Base-by-base conservation (phyloP, 352 stramenopile species). In the Globisporangium echinulatum region DNA sequence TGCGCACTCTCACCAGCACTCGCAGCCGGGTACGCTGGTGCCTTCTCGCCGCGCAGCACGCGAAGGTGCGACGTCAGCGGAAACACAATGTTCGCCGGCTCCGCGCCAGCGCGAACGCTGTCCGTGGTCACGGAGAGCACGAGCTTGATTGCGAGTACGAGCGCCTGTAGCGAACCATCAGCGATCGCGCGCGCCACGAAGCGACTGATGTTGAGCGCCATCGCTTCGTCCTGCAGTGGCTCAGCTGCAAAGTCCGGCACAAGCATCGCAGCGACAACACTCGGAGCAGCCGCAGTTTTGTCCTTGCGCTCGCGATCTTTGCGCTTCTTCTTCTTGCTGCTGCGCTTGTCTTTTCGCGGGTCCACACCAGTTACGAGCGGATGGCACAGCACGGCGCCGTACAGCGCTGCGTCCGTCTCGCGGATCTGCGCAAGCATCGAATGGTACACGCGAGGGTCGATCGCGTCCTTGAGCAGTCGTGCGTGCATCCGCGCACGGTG, bases 281-380 rank as follows among this genome's bases (percentile, higher is more conserved):
- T 6, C 61, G 10, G 60, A 62, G 43, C 37, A 7, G 33, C 15
- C 70, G 57, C 39, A 37, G 64, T 65, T 46, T 88, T 90, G 13
- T 91, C 79, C 61, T 90, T 92, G 49, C 76, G 75, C 61, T 90
- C 91, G 49, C 76, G 75, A n/a, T 92, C 86, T 67, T 94, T 92
- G 17, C 84, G 71, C 58, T 87, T 90, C 69, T 92, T 93, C 56
- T 92, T 90, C 64, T 90, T 88, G 42, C 7, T 49, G 46, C 7
- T 49, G n/a, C 84, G 78, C 62, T 90, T 89, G 59, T 94, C 82
- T 49, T 83, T 88, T 64, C 82, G 90, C 3, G 75, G 72, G 38
- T 92, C 85, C 49, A 87, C 70, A 5, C 85, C 87, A 14, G 84
- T 87, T 14, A 96, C 60, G 38, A 96, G 73, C 15, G 85, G 85